A percentile compares a stretch with the other conserved stretches of the same genome.
These are phyloP conservation scores for Plasmodium yoelii DNA, from an alignment of 169 alveolate genomes.

Conservation along the genomic window DNA sequence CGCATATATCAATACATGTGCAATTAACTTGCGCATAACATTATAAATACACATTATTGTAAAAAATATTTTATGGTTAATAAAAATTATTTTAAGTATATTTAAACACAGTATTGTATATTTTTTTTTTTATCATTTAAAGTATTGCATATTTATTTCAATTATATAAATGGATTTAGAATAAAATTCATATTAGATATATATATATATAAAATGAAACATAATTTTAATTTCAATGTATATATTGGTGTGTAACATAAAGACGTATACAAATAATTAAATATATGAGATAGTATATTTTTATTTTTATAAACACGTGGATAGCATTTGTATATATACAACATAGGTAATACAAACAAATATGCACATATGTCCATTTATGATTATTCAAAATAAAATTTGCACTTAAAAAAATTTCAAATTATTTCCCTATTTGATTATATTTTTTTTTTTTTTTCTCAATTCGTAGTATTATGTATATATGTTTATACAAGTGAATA, in stretches of 20 bases:
- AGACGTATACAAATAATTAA: neutral
- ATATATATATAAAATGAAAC: slow-evolving; percentile 18
- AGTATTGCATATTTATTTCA: slow-evolving; percentile 9
- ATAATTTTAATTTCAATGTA: slow-evolving; percentile 17
- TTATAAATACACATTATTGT: too few species aligned
- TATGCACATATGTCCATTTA: slow-evolving; percentile 14
- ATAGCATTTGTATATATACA: slow-evolving; percentile 13
- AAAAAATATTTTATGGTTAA: too few species aligned
- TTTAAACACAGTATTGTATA: slow-evolving; percentile 2
- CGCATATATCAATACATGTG: neutral
- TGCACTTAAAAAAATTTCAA: slow-evolving; percentile 37
- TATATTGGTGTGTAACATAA: neutral
- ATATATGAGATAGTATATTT: neutral
- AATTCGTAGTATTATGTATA: slow-evolving; percentile 9
- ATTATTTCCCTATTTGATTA: slow-evolving; percentile 5
- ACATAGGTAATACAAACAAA: slow-evolving; percentile 1
- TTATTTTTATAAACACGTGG: neutral
- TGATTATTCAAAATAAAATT: slow-evolving; percentile 45
- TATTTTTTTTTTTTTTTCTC: slow-evolving; percentile 41
- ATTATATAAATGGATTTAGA: slow-evolving; percentile 15
- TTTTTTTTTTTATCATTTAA: neutral
- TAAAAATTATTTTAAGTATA: too few species aligned
- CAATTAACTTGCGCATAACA: neutral
- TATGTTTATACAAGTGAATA: slow-evolving; percentile 3
- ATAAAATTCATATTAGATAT: slow-evolving; percentile 6